Conservation (phyloP, 2,329 filamentous ascomycete genomes). For the Falciphora oryzae region DNA sequence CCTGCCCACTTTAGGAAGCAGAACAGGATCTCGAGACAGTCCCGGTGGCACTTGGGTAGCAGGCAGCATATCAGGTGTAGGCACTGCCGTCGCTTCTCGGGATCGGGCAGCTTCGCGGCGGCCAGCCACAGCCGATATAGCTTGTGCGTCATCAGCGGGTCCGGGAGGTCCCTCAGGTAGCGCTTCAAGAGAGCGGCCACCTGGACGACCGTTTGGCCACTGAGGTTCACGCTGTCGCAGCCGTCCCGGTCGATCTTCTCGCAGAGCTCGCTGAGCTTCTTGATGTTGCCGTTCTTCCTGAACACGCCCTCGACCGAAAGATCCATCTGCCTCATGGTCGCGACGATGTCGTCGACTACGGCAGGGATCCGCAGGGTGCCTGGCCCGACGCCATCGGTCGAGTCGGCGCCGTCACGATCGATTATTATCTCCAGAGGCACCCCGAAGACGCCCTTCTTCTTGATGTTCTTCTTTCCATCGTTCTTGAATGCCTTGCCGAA, state of each 20-base stretch:
- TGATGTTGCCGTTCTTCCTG: slow-evolving; percentile 98
- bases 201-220: slow-evolving; percentile 85
- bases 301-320: slow-evolving; percentile 98
- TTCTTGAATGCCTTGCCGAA: slow-evolving; percentile 95
- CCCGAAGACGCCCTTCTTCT: slow-evolving; percentile 93
- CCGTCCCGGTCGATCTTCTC: slow-evolving; percentile 83
- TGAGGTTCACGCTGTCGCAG: slow-evolving; percentile 78
- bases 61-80: slow-evolving; percentile 89
- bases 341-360: slow-evolving; percentile 90
- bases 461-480: slow-evolving; percentile 67
- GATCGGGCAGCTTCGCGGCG: slow-evolving; percentile 80
- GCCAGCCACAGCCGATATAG: slow-evolving; percentile 86
- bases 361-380: slow-evolving; percentile 85
- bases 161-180: slow-evolving; percentile 88
- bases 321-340: slow-evolving; percentile 97
- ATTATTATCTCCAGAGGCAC: slow-evolving; percentile 83
- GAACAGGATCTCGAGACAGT: slow-evolving; percentile 92
- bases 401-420: slow-evolving; percentile 91
- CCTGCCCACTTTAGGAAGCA: slow-evolving; percentile 96
- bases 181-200: slow-evolving; percentile 91
- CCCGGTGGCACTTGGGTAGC: slow-evolving; percentile 84
- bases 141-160: slow-evolving; percentile 92
- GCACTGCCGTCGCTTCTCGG: slow-evolving; percentile 75
- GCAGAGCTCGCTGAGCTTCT: slow-evolving; percentile 79
- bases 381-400: slow-evolving; percentile 93